These are phyloP conservation scores for Psilocybe sp. DNA, from an alignment of 768 basidiomycete species.

Conservation along the genomic window DNA sequence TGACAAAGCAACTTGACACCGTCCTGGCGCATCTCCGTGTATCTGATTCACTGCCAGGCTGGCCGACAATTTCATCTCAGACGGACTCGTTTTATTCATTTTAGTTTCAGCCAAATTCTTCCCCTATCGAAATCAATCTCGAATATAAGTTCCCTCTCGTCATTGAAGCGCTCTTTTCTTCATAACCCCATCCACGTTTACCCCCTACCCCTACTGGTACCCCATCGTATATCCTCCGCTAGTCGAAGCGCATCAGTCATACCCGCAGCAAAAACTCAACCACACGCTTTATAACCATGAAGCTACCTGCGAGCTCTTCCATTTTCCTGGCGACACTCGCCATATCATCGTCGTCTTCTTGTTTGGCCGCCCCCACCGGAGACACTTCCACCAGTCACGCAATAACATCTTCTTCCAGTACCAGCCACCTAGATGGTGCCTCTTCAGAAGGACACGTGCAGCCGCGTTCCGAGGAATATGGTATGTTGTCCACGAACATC, in stretches of 20 bases:
- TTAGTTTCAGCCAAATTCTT: no score
- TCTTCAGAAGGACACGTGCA: background rate
- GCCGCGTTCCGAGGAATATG: no score
- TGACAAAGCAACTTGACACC: no score
- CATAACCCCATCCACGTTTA: background rate
- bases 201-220: no score
- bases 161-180: background rate
- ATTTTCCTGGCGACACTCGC: constrained; percentile 45
- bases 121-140: constrained; percentile 3
- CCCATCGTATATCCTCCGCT: background rate
- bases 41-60: no score
- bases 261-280: constrained; percentile 5
- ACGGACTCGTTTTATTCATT: constrained; percentile 1
- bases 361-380: constrained; percentile 40
- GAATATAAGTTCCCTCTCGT: constrained; percentile 5
- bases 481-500: no score
- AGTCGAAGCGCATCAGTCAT: constrained; percentile 1
- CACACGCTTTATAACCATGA: constrained; percentile 30
- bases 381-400: constrained; percentile 22
- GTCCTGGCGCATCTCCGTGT: no score
- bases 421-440: constrained; percentile 8
- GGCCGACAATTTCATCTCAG: background rate
- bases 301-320: constrained; percentile 45
- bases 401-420: constrained; percentile 22
- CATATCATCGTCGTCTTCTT: constrained; percentile 47